Percentiles rank a stretch among this genome's conserved stretches.
These are phyloP conservation scores for Suillus cothurnatus DNA, from an alignment of 768 basidiomycete species.

Conservation along the genomic window DNA sequence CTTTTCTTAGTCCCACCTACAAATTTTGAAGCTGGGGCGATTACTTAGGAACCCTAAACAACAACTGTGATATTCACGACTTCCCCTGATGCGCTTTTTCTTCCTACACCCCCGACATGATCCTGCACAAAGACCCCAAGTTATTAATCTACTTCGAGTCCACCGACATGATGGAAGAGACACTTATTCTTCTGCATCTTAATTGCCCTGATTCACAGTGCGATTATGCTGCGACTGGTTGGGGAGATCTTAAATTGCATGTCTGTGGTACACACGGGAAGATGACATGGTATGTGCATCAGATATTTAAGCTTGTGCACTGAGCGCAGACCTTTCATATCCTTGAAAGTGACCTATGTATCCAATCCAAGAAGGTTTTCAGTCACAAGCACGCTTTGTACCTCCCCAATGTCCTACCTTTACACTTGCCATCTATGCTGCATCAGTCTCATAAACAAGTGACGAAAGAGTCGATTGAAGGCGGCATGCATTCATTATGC, in stretches of 20 bases:
- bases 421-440: conserved; percentile 78
- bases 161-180: conserved; percentile 93
- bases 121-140: conserved; percentile 69
- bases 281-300: conserved; percentile 67
- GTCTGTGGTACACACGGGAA: conserved; percentile 73
- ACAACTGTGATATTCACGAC: conserved; percentile 72
- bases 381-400: conserved; percentile 93
- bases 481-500: conserved; percentile 77
- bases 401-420: conserved; percentile 56
- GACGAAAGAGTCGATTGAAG: conserved; percentile 61
- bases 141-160: conserved; percentile 87
- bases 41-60: conserved; percentile 70
- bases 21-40: not conserved
- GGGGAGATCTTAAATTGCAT: conserved; percentile 89
- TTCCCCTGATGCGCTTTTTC: conserved; percentile 64
- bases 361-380: conserved; percentile 90
- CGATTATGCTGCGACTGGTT: conserved; percentile 81
- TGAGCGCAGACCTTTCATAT: not conserved
- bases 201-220: conserved; percentile 90
- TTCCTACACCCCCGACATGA: conserved; percentile 55
- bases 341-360: conserved; percentile 74
- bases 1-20: not conserved
- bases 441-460: conserved; percentile 41
- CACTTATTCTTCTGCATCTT: conserved; percentile 86
- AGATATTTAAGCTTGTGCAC: not conserved